Percentiles rank a stretch among this genome's conserved stretches.
phyloP scores from a whole-genome alignment of 2,329 filamentous ascomycete species.

The Didymella lethalis region DNA sequence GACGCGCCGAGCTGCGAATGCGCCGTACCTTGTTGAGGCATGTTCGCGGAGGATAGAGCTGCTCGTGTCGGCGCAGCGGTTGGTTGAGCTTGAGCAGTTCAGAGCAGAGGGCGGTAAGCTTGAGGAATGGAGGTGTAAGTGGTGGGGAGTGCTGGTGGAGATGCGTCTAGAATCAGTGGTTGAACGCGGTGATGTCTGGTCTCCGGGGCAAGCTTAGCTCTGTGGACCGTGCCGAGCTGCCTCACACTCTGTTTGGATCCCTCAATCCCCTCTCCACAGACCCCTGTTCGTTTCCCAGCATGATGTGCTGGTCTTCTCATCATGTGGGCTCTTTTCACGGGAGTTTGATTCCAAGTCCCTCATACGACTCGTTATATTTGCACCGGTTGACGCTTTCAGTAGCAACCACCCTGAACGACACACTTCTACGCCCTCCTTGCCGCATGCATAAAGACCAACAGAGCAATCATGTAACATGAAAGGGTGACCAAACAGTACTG shows the following conservation, averaged over 20 bases:
- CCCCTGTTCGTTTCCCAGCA: not conserved
- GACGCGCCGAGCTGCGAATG: constrained; percentile 12
- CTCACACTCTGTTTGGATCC: not conserved
- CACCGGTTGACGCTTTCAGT: not conserved
- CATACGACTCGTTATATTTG: not conserved
- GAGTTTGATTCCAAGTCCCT: not conserved
- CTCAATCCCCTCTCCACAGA: not conserved
- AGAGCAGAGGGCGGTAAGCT: not conserved
- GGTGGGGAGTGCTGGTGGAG: constrained; percentile 4
- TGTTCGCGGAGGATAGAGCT: constrained; percentile 15
- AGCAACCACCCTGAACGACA: not conserved
- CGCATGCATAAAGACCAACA: not conserved
- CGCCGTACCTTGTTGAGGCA: constrained; percentile 35
- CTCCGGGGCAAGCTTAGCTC: constrained; percentile 7
- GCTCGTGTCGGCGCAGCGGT: not conserved
- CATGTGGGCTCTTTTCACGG: not conserved
- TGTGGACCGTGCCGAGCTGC: constrained; percentile 11
- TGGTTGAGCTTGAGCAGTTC: not conserved
- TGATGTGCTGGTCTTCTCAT: not conserved
- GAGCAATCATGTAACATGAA: not conserved
- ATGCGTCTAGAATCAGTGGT: constrained; percentile 17
- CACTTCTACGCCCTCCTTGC: not conserved
- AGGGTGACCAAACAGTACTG: not conserved
- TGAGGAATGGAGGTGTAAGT: not conserved
- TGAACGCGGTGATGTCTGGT: constrained; percentile 18